These are phyloP conservation scores for Inosperma sp. DNA, from an alignment of 768 basidiomycete species.

Conservation along the genomic window DNA sequence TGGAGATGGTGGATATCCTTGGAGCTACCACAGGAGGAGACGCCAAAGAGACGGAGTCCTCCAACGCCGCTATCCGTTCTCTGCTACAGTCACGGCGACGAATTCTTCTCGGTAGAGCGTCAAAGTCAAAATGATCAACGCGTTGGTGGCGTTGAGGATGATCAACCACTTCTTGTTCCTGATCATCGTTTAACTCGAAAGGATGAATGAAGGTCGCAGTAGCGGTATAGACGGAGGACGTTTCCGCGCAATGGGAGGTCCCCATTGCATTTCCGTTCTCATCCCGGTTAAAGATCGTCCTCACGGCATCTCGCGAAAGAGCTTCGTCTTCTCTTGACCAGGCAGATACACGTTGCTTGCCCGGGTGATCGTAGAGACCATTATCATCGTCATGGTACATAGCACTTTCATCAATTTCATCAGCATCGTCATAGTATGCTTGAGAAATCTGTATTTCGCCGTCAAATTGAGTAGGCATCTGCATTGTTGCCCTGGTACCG, in stretches of 20 bases:
- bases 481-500: slow-evolving; percentile 15
- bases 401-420: slow-evolving; percentile 32
- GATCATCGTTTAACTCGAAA: slow-evolving; percentile 33
- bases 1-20: neutral
- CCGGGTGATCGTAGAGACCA: neutral
- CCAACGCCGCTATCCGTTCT: too few relatives aligned
- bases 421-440: slow-evolving; percentile 39
- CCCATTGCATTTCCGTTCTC: slow-evolving; percentile 6
- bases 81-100: slow-evolving; percentile 4
- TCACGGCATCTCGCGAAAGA: neutral
- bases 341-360: neutral
- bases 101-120: slow-evolving; percentile 39
- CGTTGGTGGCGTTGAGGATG: slow-evolving; percentile 37
- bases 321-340: neutral
- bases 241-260: neutral
- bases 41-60: neutral
- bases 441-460: slow-evolving; percentile 40
- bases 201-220: slow-evolving; percentile 51
- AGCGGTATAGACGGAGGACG: slow-evolving; percentile 25
- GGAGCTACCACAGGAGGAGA: neutral
- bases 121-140: slow-evolving; percentile 47
- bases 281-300: slow-evolving; percentile 2
- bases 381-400: slow-evolving; percentile 12
- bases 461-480: slow-evolving; percentile 12
- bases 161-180: slow-evolving; percentile 28